phyloP scores from a whole-genome alignment of 2,329 filamentous ascomycete species.

The Fusarium sp. region DNA sequence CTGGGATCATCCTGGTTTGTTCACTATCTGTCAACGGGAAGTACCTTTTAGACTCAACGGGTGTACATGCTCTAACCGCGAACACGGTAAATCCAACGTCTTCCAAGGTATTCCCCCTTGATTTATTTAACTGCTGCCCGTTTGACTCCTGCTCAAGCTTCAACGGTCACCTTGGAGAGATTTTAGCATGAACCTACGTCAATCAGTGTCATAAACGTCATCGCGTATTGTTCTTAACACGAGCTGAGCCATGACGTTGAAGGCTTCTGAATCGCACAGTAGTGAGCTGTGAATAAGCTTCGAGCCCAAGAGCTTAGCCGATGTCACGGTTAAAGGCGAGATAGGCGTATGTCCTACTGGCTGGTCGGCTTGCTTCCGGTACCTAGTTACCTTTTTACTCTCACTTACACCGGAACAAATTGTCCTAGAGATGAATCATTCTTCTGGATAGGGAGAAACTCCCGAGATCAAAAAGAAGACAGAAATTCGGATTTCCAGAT shows the following conservation, averaged over 20 bases:
- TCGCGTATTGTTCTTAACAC: not conserved
- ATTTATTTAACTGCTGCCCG: not conserved
- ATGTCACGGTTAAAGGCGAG: conserved; percentile 10
- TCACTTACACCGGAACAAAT: conserved; percentile 12
- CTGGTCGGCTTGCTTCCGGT: not conserved
- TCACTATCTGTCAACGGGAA: not conserved
- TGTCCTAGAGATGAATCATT: not conserved
- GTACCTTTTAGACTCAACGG: conserved; percentile 19
- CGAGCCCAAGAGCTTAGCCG: not conserved
- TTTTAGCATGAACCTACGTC: not conserved
- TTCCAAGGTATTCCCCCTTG: not conserved
- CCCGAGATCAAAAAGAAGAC: not conserved
- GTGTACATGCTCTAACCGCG: not conserved
- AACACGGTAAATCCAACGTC: not conserved
- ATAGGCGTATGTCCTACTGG: not conserved
- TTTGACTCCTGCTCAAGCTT: not conserved
- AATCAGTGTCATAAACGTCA: conserved; percentile 16
- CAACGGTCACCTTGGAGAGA: not conserved
- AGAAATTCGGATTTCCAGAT: not conserved
- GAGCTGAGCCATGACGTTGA: conserved; percentile 7
- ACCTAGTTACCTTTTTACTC: not conserved
- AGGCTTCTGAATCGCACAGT: not conserved
- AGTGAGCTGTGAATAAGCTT: conserved; percentile 5
- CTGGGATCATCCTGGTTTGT: not conserved
- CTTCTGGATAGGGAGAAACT: not conserved